Percentiles rank a stretch among this genome's conserved stretches.
These are phyloP conservation scores for Linaria vulgaris DNA, from an alignment of 257 asterid genomes.

Conservation along the genomic window DNA sequence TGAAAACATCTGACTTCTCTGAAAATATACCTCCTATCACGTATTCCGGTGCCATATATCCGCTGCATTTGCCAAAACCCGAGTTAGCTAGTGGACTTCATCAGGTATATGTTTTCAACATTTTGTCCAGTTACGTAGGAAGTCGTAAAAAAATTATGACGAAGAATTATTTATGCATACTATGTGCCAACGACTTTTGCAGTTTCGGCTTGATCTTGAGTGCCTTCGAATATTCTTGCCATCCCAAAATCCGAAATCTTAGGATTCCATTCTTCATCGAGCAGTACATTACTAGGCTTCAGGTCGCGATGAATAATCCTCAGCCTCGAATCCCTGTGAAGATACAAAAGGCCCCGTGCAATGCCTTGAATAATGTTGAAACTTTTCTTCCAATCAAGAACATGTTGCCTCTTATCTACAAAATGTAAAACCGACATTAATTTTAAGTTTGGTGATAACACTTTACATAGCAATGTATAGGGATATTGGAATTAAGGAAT, in stretches of 20 bases:
- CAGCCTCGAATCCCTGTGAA: slow-evolving; percentile 40
- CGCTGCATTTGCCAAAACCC: slow-evolving; percentile 21
- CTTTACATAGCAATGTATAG: background rate
- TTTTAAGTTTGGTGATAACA: background rate
- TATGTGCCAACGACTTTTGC: slow-evolving; percentile 40
- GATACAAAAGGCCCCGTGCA: slow-evolving; percentile 37
- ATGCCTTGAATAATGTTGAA: slow-evolving; percentile 33
- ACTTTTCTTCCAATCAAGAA: slow-evolving; percentile 36
- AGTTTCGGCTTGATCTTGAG: slow-evolving; percentile 33
- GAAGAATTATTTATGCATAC: slow-evolving; percentile 21
- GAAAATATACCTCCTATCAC: slow-evolving; percentile 41
- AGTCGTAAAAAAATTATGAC: too few relatives aligned
- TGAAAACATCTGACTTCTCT: slow-evolving; percentile 35
- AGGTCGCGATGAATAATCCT: slow-evolving; percentile 36
- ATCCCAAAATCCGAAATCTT: slow-evolving; percentile 40
- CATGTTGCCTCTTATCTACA: slow-evolving; percentile 16
- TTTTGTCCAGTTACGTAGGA: too few relatives aligned
- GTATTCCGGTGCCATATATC: slow-evolving; percentile 47
- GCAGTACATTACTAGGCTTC: slow-evolving; percentile 35
- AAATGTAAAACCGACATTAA: background rate
- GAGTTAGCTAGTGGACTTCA: background rate
- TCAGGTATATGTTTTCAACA: too few relatives aligned
- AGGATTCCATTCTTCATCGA: slow-evolving; percentile 30
- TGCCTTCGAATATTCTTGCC: slow-evolving; percentile 32
- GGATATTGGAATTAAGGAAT: too few relatives aligned